phyloP scores from a whole-genome alignment of 2,329 filamentous ascomycete species.

The Diatrype stigma region DNA sequence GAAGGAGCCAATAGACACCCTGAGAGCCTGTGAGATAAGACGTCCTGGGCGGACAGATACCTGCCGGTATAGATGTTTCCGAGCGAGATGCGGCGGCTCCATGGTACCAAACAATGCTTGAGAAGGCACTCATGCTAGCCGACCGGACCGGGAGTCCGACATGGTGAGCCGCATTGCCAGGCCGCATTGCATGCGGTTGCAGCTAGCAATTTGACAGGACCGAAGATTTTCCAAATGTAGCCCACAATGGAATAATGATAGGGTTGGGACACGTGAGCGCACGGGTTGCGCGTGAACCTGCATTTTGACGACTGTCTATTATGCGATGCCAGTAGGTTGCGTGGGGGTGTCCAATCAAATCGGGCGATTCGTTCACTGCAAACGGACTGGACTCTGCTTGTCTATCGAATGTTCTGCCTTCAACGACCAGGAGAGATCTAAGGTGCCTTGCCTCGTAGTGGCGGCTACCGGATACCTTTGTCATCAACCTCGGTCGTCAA shows the following conservation, averaged over 20 bases:
- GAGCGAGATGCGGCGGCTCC: background rate
- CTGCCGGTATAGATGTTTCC: background rate
- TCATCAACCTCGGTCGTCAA: no score
- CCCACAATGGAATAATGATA: no score
- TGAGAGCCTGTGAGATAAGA: background rate
- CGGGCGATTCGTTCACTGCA: background rate
- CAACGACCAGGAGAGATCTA: no score
- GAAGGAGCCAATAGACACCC: background rate
- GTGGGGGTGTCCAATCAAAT: background rate
- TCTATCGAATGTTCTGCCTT: no score
- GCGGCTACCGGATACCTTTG: no score
- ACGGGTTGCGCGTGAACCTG: background rate
- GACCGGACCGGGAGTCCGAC: background rate
- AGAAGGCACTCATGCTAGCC: background rate
- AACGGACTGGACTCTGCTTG: background rate
- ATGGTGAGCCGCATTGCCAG: background rate
- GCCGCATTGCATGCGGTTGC: background rate
- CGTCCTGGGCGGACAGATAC: background rate
- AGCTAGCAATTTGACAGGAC: no score
- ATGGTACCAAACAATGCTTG: background rate
- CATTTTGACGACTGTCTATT: background rate
- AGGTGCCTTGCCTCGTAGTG: no score
- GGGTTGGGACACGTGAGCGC: background rate
- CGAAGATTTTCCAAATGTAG: no score
- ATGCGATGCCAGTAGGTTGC: no score